Conservation (phyloP, 139 green algal genomes). For the Coccomyxa sp. region DNA sequence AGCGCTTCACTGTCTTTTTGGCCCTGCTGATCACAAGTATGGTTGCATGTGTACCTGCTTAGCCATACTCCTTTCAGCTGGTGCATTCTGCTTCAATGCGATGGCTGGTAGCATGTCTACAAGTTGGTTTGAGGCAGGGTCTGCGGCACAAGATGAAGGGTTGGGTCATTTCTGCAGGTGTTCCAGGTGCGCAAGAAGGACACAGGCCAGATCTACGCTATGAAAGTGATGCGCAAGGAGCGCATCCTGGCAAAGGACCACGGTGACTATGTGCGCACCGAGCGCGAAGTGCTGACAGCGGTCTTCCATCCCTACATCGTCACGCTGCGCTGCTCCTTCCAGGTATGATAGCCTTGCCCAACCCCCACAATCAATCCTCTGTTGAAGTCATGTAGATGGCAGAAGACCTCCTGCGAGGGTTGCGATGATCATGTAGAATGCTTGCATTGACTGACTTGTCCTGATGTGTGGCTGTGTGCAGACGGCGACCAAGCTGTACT, state of each 20-base stretch:
- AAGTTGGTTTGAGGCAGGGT: neutral
- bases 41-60: too few species aligned
- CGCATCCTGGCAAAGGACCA: slow-evolving; percentile 89
- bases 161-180: slow-evolving; percentile 35
- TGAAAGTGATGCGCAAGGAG: slow-evolving; percentile 93
- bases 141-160: neutral
- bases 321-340: slow-evolving; percentile 88
- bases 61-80: too few species aligned
- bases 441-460: neutral
- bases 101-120: neutral
- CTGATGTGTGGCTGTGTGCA: slow-evolving; percentile 28
- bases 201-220: slow-evolving; percentile 75
- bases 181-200: slow-evolving; percentile 70
- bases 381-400: neutral
- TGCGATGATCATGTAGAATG: neutral
- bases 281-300: slow-evolving; percentile 88
- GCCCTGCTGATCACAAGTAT: too few species aligned
- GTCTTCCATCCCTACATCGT: slow-evolving; percentile 97
- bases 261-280: slow-evolving; percentile 80
- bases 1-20: too few species aligned
- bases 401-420: neutral
- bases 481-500: slow-evolving; percentile 92
- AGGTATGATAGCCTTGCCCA: slow-evolving; percentile 31
- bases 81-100: too few species aligned
- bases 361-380: too few species aligned